phyloP scores from a whole-genome alignment of 1,284 basidiomycete genomes.

The Malassezia dermatis region DNA sequence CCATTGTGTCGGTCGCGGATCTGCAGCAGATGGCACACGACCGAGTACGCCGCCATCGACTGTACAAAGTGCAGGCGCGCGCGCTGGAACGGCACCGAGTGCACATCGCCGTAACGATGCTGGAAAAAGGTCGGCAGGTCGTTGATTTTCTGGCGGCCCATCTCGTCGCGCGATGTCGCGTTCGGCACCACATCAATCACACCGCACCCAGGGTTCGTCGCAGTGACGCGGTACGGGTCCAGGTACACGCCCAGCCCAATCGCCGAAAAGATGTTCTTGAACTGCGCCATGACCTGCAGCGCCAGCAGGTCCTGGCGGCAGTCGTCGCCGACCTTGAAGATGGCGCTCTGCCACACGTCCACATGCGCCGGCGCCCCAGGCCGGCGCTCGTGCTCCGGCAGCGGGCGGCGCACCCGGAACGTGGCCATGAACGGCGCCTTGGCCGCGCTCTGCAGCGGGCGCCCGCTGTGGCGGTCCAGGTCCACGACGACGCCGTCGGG shows the following conservation, averaged over 20 bases:
- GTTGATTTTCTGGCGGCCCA: conserved; percentile 97
- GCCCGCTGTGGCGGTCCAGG: conserved; percentile 88
- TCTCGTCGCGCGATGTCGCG: conserved; percentile 94
- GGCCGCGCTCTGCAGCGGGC: conserved; percentile 91
- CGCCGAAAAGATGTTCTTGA: conserved; percentile 87
- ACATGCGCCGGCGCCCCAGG: conserved; percentile 24
- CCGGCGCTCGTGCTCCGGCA: conserved; percentile 49
- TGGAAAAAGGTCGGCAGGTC: conserved; percentile 88
- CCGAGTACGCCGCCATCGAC: conserved; percentile 97
- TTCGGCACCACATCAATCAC: conserved; percentile 99
- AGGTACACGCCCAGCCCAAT: conserved; percentile 85
- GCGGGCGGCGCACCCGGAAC: conserved; percentile 65
- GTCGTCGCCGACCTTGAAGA: conserved; percentile 99
- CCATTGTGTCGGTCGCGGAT: conserved; percentile 97
- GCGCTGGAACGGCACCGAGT: conserved; percentile 78
- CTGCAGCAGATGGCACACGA: conserved; percentile 95
- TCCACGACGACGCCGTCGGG: conserved; percentile 93
- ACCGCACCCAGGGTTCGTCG: conserved; percentile 93
- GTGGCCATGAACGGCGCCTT: conserved; percentile 99
- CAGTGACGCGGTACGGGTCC: conserved; percentile 92
- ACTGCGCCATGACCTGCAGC: conserved; percentile 95
- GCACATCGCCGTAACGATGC: conserved; percentile 82
- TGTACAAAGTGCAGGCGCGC: conserved; percentile 94
- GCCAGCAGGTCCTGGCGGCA: conserved; percentile 96
- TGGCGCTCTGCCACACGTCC: conserved; percentile 90